Evolutionary conservation across 1,284 basidiomycete genomes (phyloP).

Genomic region (Gastroboletus turbinatus): DNA sequence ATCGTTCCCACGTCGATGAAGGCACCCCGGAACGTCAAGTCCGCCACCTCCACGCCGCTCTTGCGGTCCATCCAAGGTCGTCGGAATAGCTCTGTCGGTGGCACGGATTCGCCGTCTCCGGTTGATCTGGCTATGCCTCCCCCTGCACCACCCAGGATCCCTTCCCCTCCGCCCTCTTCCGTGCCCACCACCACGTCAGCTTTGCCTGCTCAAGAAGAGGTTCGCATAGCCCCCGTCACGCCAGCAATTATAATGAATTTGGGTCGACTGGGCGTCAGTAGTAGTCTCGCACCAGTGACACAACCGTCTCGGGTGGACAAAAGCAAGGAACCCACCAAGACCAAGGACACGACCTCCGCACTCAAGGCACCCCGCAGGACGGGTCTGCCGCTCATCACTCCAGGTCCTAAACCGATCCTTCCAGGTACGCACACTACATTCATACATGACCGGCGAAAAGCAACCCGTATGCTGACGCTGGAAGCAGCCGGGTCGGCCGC

Average conservation of each 20-base stretch:
- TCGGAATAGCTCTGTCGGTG: slow-evolving; percentile 43
- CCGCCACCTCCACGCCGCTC: slow-evolving; percentile 64
- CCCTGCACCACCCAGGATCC: slow-evolving; percentile 46
- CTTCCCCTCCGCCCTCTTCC: slow-evolving; percentile 18
- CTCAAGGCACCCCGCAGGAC: slow-evolving; percentile 32
- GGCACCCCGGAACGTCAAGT: slow-evolving; percentile 48
- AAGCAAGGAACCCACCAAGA: slow-evolving; percentile 31
- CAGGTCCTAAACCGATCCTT: slow-evolving; percentile 61
- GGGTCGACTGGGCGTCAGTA: slow-evolving; percentile 55
- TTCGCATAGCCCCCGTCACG: slow-evolving; percentile 72
- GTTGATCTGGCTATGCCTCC: slow-evolving; percentile 83
- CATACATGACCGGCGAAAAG: background rate
- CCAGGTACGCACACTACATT: slow-evolving; percentile 49
- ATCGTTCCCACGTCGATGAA: slow-evolving; percentile 33
- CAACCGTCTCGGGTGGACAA: slow-evolving; percentile 25
- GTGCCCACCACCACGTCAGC: background rate
- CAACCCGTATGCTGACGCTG: slow-evolving; percentile 9
- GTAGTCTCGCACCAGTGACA: slow-evolving; percentile 38
- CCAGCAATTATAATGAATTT: slow-evolving; percentile 88
- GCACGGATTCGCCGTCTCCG: slow-evolving; percentile 69
- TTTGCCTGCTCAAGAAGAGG: slow-evolving; percentile 14
- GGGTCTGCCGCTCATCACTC: slow-evolving; percentile 25
- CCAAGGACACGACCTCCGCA: slow-evolving; percentile 24
- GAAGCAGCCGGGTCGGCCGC: slow-evolving; percentile 26
- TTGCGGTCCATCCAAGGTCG: slow-evolving; percentile 43